phyloP scores from a whole-genome alignment of 805 yeast genomes.

The Scheffersomyces lignosus region DNA sequence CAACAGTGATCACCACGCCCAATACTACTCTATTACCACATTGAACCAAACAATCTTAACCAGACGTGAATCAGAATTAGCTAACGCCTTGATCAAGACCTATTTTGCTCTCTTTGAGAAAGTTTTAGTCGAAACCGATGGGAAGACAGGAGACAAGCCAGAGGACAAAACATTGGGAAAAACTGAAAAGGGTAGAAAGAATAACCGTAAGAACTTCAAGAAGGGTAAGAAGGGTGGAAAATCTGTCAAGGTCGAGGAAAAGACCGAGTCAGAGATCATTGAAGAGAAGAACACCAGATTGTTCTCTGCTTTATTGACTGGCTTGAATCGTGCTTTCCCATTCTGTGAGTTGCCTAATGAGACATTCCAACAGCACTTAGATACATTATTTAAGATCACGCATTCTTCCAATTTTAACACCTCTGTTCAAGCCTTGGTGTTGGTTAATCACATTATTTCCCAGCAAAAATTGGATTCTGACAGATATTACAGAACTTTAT shows the following conservation, averaged over 20 bases:
- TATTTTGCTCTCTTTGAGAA: conserved; percentile 88
- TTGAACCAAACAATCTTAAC: conserved; percentile 91
- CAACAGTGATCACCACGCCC: conserved; percentile 74
- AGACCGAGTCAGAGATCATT: conserved; percentile 59
- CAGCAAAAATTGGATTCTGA: conserved; percentile 57
- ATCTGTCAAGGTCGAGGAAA: conserved; percentile 61
- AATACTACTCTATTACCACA: conserved; percentile 84
- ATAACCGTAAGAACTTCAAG: conserved; percentile 66
- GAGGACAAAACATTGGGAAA: conserved; percentile 46
- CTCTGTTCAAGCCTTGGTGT: conserved; percentile 84
- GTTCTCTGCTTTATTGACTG: conserved; percentile 89
- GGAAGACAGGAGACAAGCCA: conserved; percentile 39
- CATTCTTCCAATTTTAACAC: conserved; percentile 94
- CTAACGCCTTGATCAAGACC: conserved; percentile 78
- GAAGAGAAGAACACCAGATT: conserved; percentile 84
- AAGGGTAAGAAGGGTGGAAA: conserved; percentile 88
- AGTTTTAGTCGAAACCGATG: conserved; percentile 68
- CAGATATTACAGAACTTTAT: conserved; percentile 82
- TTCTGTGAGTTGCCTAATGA: conserved; percentile 75
- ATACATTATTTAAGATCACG: conserved; percentile 84
- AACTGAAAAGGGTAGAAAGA: conserved; percentile 56
- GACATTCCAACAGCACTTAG: conserved; percentile 71
- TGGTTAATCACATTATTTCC: conserved; percentile 76
- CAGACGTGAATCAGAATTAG: conserved; percentile 71
- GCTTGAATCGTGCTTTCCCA: conserved; percentile 95